Conservation (phyloP, 176 grass and related monocot genomes). For the Carex cristatella region DNA sequence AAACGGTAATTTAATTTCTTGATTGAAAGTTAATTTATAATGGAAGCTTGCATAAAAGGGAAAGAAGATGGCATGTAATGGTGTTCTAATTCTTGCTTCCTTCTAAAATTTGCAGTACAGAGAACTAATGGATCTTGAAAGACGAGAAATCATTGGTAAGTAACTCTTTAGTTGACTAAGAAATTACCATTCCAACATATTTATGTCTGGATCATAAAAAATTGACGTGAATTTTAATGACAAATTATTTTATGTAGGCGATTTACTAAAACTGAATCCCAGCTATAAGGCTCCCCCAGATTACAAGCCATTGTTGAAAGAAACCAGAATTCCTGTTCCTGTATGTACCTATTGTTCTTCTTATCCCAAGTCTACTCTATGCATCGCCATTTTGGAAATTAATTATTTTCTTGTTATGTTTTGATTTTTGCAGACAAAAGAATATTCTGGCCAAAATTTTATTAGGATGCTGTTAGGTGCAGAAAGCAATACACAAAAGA, state of each 20-base stretch:
- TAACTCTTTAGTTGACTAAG: slow-evolving; percentile 22
- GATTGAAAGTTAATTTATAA: not conserved
- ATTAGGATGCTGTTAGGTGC: slow-evolving; percentile 74
- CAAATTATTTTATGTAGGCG: slow-evolving; percentile 44
- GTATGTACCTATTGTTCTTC: slow-evolving; percentile 36
- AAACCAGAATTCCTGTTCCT: slow-evolving; percentile 70
- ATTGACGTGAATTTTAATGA: slow-evolving; percentile 19
- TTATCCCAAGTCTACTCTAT: not conserved
- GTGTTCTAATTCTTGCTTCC: not conserved
- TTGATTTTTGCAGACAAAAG: slow-evolving; percentile 48
- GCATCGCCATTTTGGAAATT: not conserved
- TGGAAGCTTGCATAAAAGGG: not conserved
- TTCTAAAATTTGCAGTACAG: slow-evolving; percentile 28
- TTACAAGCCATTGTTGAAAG: slow-evolving; percentile 84
- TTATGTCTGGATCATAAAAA: not conserved
- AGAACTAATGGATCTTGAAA: slow-evolving; percentile 69
- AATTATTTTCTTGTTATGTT: slow-evolving; percentile 1
- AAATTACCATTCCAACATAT: slow-evolving; percentile 20
- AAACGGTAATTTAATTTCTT: slow-evolving; percentile 39
- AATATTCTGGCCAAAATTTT: slow-evolving; percentile 56
- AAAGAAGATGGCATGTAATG: not conserved
- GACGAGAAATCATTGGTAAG: slow-evolving; percentile 80
- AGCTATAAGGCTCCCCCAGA: slow-evolving; percentile 71
- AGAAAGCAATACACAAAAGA: slow-evolving; percentile 68
- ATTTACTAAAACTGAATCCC: slow-evolving; percentile 71